These are phyloP conservation scores for Beta vulgaris DNA, from an alignment of 148 eudicot species.

Conservation along the genomic window DNA sequence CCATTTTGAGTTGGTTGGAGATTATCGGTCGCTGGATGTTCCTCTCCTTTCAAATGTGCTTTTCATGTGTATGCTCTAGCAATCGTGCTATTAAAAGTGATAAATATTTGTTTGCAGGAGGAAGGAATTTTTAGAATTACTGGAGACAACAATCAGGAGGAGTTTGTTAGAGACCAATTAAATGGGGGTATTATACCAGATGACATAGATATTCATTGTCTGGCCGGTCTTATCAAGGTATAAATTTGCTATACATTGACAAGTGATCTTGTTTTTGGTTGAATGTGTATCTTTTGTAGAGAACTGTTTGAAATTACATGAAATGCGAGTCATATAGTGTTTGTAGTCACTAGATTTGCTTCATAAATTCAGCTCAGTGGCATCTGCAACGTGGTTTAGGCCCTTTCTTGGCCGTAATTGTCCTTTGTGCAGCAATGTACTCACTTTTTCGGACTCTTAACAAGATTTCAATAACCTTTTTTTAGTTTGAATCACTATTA, in stretches of 20 bases:
- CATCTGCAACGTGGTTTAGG: background rate
- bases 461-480: background rate
- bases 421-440: background rate
- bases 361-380: background rate
- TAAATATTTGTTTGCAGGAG: constrained; percentile 49
- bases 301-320: background rate
- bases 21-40: background rate
- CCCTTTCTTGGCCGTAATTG: background rate
- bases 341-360: background rate
- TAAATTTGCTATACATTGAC: background rate
- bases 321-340: background rate
- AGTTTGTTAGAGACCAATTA: constrained; percentile 75
- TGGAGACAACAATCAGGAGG: constrained; percentile 87
- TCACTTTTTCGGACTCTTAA: background rate
- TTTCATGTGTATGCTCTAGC: background rate
- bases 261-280: background rate
- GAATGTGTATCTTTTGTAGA: background rate
- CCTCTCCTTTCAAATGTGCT: background rate
- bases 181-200: constrained; percentile 81
- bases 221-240: constrained; percentile 98
- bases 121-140: constrained; percentile 96
- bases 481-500: background rate
- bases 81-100: constrained; percentile 7
- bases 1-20: background rate
- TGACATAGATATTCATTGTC: constrained; percentile 86